Evolutionary conservation across 1,284 basidiomycete species (phyloP).

Genomic region (Stygiomarasmius scandens): DNA sequence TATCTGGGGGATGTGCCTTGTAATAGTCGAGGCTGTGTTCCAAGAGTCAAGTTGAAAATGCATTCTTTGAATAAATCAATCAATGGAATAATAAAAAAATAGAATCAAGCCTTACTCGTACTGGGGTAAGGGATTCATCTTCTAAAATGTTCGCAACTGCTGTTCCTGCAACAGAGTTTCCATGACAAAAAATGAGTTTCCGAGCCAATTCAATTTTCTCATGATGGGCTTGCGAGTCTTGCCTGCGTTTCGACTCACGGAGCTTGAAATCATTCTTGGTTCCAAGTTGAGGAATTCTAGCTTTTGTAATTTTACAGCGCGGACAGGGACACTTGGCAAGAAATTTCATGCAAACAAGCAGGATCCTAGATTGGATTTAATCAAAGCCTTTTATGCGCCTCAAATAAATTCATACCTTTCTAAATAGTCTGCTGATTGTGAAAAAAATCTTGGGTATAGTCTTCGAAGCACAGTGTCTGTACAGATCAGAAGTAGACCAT

Average conservation of each 20-base stretch:
- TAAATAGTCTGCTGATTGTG: constrained; percentile 37
- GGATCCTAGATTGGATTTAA: not conserved
- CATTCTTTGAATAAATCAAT: constrained; percentile 12
- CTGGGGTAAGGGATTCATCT: constrained; percentile 5
- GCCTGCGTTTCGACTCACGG: constrained; percentile 13
- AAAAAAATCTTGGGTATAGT: constrained; percentile 31
- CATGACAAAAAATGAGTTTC: constrained; percentile 15
- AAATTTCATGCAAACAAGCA: constrained; percentile 15
- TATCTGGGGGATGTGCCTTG: constrained; percentile 21
- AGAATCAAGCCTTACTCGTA: constrained; percentile 9
- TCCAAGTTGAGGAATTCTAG: not conserved
- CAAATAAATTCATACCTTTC: constrained; percentile 31
- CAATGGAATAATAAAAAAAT: constrained; percentile 13
- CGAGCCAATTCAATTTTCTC: constrained; percentile 4
- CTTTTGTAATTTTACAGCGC: not conserved
- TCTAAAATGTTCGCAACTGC: constrained; percentile 14
- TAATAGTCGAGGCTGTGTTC: constrained; percentile 19
- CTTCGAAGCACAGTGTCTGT: constrained; percentile 26
- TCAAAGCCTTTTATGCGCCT: constrained; percentile 23
- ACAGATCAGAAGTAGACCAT: constrained; percentile 32
- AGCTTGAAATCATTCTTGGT: not conserved
- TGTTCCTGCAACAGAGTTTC: constrained; percentile 10
- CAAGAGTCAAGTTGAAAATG: constrained; percentile 18
- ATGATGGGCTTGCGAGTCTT: constrained; percentile 2
- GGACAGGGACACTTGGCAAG: not conserved